Base-by-base conservation (phyloP, 164 flowering plant species). In the Nymphaea colorata region DNA sequence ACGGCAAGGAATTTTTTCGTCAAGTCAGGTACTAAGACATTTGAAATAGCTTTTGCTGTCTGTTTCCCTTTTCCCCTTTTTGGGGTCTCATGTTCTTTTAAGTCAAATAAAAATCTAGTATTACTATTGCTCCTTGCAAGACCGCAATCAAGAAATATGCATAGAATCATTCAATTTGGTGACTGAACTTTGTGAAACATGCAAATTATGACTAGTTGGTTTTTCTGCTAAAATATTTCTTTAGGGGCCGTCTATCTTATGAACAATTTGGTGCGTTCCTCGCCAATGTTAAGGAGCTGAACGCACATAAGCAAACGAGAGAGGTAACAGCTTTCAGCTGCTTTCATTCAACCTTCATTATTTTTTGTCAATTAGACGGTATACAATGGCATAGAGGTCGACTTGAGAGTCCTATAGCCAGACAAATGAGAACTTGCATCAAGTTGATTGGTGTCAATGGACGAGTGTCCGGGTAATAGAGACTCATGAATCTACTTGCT, bases 1-100 rank as follows among this genome's bases (percentile, higher is more conserved):
- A 89, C 70, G 98, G 98, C 61, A 94, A 88, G 78, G 98, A 94
- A 67, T 94, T 91, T 77, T 89, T 94, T 74, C 92, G 97, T 72
- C 94, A 87, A 89, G 98, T 87, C 76, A 82, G 98, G 97, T 93
- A 85, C 10, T 55, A 44, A 55, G 7, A 17, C 53, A 45, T 2
- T 7, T 5, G 36, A 25, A 25, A 25, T 25, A 25, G 36, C 36
- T 25, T 25, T 47, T 7, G 5, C 4, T 6, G 55, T 47, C 55
- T 47, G 11, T 47, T 12, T 47, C 55, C 55, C 5, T 12, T 47
- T 47, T 47, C 12, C 12, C 12, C 55, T 47, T 47, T 47, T 4
- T 2, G 36, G 7, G 7, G 55, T 47, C 55, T 12, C 7, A 12
- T 5, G 0, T 47, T 12, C 55, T 6, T 47, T 7, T 47, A 7